Percentiles rank a stretch among this genome's conserved stretches.
phyloP scores from a whole-genome alignment of 2,329 filamentous ascomycete species.

The Microthyrium microscopicum region DNA sequence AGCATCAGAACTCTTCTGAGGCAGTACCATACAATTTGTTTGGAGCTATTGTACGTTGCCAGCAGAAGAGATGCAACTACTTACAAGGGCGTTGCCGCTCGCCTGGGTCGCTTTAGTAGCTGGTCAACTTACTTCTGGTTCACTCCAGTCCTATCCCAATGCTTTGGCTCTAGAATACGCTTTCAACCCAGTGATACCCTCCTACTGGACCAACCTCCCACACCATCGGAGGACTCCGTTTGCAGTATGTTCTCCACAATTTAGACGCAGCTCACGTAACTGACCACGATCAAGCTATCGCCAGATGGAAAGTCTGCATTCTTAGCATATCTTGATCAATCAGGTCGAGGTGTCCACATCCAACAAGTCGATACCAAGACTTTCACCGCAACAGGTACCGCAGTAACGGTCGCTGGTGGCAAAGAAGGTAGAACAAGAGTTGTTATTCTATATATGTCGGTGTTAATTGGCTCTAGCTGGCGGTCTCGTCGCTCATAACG shows the following conservation, averaged over 20 bases:
- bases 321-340: constrained; percentile 42
- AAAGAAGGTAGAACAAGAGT: too few relatives aligned
- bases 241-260: too few relatives aligned
- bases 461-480: constrained; percentile 28
- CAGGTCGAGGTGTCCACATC: constrained; percentile 38
- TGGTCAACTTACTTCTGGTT: too few relatives aligned
- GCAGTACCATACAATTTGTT: too few relatives aligned
- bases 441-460: constrained; percentile 11
- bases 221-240: constrained; percentile 48
- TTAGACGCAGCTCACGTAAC: neutral
- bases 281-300: constrained; percentile 22
- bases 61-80: too few relatives aligned
- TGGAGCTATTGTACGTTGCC: too few relatives aligned
- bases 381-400: constrained; percentile 35
- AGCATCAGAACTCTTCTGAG: too few relatives aligned
- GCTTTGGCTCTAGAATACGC: constrained; percentile 30
- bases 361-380: constrained; percentile 38
- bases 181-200: constrained; percentile 41
- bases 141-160: too few relatives aligned
- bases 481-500: constrained; percentile 43
- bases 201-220: constrained; percentile 45
- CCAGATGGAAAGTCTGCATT: constrained; percentile 43
- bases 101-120: too few relatives aligned
- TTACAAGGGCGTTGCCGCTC: too few relatives aligned
- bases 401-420: constrained; percentile 35